These are phyloP conservation scores for Diaporthe sp. DNA, from an alignment of 2,329 filamentous ascomycete genomes.

Conservation along the genomic window DNA sequence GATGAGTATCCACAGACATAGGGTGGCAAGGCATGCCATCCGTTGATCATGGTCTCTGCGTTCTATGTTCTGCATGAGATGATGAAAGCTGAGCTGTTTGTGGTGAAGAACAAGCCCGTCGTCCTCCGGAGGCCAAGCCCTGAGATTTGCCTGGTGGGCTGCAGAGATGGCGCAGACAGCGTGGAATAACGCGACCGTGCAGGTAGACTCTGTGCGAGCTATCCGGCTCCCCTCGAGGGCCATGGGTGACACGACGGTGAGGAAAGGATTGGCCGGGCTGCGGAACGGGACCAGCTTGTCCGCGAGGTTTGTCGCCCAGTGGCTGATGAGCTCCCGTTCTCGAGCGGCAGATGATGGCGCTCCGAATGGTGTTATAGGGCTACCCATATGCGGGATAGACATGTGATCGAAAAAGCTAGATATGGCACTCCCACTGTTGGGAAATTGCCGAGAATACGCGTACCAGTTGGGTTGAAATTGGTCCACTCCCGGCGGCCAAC, in stretches of 20 bases:
- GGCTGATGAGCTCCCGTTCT: neutral
- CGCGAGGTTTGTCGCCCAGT: neutral
- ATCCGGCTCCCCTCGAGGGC: neutral
- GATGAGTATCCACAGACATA: neutral
- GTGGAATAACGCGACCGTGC: neutral
- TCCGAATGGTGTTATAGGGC: neutral
- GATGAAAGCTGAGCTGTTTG: neutral
- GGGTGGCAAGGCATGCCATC: slow-evolving; percentile 6
- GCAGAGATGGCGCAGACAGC: slow-evolving; percentile 5
- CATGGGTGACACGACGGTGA: neutral
- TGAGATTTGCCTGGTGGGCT: neutral
- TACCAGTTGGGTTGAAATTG: neutral
- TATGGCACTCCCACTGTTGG: neutral
- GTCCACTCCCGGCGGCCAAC: no score
- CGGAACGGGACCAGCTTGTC: slow-evolving; percentile 2
- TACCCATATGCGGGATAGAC: neutral
- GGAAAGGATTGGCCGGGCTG: neutral
- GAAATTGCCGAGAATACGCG: no score
- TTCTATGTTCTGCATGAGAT: neutral
- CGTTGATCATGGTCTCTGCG: neutral
- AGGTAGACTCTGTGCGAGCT: neutral
- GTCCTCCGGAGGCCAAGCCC: neutral
- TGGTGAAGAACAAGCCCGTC: neutral
- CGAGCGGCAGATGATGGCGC: neutral
- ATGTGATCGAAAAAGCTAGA: neutral